Evolutionary conservation across 2,329 filamentous ascomycete genomes (phyloP), one percentile per base, ranked within the genome.

Genomic region (Xylaria digitata): DNA sequence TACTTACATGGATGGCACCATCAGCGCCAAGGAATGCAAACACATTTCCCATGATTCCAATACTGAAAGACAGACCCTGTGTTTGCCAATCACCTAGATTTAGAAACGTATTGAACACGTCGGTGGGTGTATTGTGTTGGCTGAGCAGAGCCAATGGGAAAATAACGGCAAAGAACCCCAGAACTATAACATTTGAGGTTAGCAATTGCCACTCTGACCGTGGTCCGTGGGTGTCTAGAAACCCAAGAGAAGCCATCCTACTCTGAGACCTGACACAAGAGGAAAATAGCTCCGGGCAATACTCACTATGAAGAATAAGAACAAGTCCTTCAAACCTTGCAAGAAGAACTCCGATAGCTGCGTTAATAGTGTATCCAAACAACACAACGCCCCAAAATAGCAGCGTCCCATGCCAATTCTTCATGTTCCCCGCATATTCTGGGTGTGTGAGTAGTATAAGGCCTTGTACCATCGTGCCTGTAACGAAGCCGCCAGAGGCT

Each of bases 51-150:
- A 63, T n/a, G 4, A 71, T 49, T 3, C 70, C 70, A 13, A 72
- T 70, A 13, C 61, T 62, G n/a, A 69, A 69, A 1, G 69, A 80
- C 4, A 85, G 54, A 0, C 81, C 83, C 40, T 82, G 75, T 0
- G 77, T 80, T 19, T 75, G 71, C 83, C 84, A 86, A 9, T 81
- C 82, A 0, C 83, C 84, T 3, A 82, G 77, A 67, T 86, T 85
- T 23, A 80, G 74, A 73, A 84, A 85, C 0, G 76, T 79, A 45
- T 76, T 76, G 61, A 85, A 86, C 21, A 86, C 83, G 23, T 81
- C 81, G 9, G n/a, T 7, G 1, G 77, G 74, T 17, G 72, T 26
- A 61, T 73, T 71, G 5, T 73, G 75, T 19, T 78, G 75, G 1
- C 77, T 75, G 59, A 79, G 75, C 1, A 76, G 74, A 43, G 74